Base-by-base conservation (phyloP, 2,329 filamentous ascomycete genomes). In the Penicillium sp. region DNA sequence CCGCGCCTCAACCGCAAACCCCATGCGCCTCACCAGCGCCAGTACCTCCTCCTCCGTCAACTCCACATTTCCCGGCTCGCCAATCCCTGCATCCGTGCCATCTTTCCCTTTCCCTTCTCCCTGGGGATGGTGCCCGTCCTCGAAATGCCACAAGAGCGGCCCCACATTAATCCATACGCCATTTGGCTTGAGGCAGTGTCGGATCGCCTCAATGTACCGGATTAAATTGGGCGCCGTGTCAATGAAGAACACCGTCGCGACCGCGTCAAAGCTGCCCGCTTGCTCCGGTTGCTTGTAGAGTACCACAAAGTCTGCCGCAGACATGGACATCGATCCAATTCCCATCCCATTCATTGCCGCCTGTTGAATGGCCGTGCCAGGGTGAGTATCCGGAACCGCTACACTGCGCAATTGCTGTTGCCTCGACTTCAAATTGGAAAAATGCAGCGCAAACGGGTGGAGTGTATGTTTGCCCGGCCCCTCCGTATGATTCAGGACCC, bases 221-320 rank as follows among this genome's bases (percentile, higher is more conserved):
- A 97, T 88, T 28, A 97, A 72, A 70, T 99, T 97, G 1, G 93
- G 92, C 2, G 94, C 94, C 1, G 94, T 99, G 71, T 99, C 95
- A 54, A 99, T 88, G 77, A 99, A 99, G 77, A 97, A 99, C 10
- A 96, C 90, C 2, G 89, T 91, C 0, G 90, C 87, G 2, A 97
- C 91, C 1, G 88, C 92, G 66, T 97, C 87, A 71, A 92, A 97
- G 0, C 73, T 66, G 0, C 81, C 81, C 8, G 76, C 73, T 63
- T 90, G 84, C 0, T 83, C 81, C 1, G 83, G 78, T 54, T 87
- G 81, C 23, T 81, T 83, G 71, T 99, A 99, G 1, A 92, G 74
- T n/a, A 91, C 88, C 52, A 95, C 83, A 67, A 99, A 99, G 71
- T 99, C 94, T 3, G 91, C 92, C 0, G 92, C 90, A 19, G 88